Evolutionary conservation across 257 asterid species (phyloP).

Genomic region (Capsicum pubescens): DNA sequence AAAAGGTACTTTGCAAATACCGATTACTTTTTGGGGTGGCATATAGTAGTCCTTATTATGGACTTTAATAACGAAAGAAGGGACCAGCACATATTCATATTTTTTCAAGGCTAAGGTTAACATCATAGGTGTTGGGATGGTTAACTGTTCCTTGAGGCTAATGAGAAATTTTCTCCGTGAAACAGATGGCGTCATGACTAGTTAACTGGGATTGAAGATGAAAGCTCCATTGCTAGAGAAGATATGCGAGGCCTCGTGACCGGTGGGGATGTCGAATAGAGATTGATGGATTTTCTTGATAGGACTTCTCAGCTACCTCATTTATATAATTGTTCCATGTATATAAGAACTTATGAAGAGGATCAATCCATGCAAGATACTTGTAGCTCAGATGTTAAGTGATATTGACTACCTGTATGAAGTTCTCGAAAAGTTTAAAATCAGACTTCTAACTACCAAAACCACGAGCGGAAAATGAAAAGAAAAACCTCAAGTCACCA

Average conservation of each 20-base stretch:
- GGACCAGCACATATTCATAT: constrained; percentile 25
- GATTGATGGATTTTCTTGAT: constrained; percentile 15
- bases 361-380: constrained; percentile 22
- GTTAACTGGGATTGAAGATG: background rate
- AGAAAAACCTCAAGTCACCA: background rate
- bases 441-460: constrained; percentile 18
- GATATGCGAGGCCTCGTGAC: background rate
- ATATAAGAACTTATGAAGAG: background rate
- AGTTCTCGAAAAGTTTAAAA: background rate
- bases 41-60: constrained; percentile 21
- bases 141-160: background rate
- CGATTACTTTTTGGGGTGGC: constrained; percentile 3
- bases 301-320: constrained; percentile 32
- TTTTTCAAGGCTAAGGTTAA: constrained; percentile 9
- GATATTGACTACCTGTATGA: background rate
- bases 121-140: constrained; percentile 25
- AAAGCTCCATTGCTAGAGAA: constrained; percentile 17
- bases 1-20: background rate
- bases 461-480: background rate
- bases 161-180: constrained; percentile 21
- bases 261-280: background rate
- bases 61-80: background rate
- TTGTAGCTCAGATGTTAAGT: background rate
- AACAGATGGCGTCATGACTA: background rate
- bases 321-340: background rate